Base-by-base conservation (phyloP, 768 basidiomycete species). In the Boletus edulis region DNA sequence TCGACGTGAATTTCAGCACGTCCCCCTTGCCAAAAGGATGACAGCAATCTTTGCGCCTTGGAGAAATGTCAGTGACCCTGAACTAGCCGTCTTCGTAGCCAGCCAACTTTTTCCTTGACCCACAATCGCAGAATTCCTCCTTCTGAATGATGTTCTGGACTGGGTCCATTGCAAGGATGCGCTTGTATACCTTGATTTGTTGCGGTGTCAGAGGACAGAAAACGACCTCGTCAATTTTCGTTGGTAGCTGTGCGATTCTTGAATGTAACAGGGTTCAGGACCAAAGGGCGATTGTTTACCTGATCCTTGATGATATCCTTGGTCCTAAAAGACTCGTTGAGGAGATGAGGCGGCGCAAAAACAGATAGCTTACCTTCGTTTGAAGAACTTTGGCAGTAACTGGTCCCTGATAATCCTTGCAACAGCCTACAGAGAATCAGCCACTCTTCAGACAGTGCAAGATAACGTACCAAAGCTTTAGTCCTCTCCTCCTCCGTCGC, bases 221-320 rank as follows among this genome's bases (percentile, higher is more conserved):
- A 6, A 97, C 92, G 14, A 98, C 89, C 64, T 93, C 77, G 61
- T 99, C 96, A 0, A 80, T 80, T 75, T 99, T 99, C 57, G 78
- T 77, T 1, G 96, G 96, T 3, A 98, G 78, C 88, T 95, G 62
- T 3, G 38, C 14, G 44, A 58, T 7, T 13, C 29, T 49, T 24
- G 17, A 55, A 18, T 35, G 18, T 48, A 22, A 34, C 1, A 31
- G 14, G 20, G 32, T 11, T 29, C 11, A 3, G 22, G 39, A 34
- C 20, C 20, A 35, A 27, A n/a, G 18, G 22, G 2, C 2, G 5
- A n/a, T 29, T 24, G 42, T 51, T 27, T 60, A 83, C 87, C 73
- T 87, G 88, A 53, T 84, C 70, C 60, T 78, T 81, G 42, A 92
- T 92, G 46, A 91, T 83, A 22, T 83, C 79, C 60, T 94, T 94